These are phyloP conservation scores for Cyclotella atomus DNA, from an alignment of 108 stramenopile genomes.

Conservation along the genomic window DNA sequence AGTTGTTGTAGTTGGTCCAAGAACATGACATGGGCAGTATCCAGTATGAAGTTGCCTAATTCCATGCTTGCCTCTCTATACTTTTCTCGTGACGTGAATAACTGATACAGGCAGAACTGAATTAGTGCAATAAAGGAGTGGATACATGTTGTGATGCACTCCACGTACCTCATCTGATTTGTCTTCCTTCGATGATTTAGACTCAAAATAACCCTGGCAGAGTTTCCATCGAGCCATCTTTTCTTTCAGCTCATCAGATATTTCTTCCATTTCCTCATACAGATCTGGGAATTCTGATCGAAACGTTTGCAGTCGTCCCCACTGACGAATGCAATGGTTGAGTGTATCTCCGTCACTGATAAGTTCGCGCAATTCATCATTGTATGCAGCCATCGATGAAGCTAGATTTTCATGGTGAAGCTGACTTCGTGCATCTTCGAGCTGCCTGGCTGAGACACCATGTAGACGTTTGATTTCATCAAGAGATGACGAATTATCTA, in stretches of 20 bases:
- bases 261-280: background rate
- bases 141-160: background rate
- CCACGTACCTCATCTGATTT: no score
- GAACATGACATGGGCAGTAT: conserved; percentile 22
- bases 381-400: conserved; percentile 37
- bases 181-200: no score
- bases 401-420: conserved; percentile 35
- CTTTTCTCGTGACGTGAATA: conserved; percentile 27
- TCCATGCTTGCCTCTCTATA: conserved; percentile 42
- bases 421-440: conserved; percentile 28
- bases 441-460: conserved; percentile 32
- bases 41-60: conserved; percentile 24
- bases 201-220: no score
- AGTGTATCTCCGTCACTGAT: background rate
- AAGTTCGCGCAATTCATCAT: conserved; percentile 42
- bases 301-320: conserved; percentile 2
- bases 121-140: background rate
- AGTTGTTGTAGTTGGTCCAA: conserved; percentile 13
- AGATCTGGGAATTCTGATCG: no score
- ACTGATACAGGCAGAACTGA: conserved; percentile 1
- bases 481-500: conserved; percentile 24
- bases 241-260: conserved; percentile 2
- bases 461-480: conserved; percentile 45
- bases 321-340: conserved; percentile 5
- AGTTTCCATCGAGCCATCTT: background rate